These are phyloP conservation scores for Podaxis rugospora DNA, from an alignment of 768 basidiomycete species.

Conservation along the genomic window DNA sequence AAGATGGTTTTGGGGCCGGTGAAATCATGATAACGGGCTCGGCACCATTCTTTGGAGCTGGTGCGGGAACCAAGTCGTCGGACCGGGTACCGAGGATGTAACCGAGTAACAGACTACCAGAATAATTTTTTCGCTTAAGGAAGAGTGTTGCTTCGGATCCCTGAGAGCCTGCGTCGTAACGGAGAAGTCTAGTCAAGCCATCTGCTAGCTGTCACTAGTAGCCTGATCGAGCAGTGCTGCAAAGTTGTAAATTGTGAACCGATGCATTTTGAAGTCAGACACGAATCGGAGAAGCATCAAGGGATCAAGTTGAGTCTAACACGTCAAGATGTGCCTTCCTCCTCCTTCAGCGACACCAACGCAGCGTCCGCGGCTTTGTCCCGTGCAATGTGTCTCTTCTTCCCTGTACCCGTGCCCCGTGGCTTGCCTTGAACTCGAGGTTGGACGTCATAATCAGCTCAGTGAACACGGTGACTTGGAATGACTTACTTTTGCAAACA, in stretches of 20 bases:
- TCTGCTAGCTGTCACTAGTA: not conserved
- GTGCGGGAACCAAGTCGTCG: slow-evolving; percentile 1
- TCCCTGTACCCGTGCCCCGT: slow-evolving; percentile 44
- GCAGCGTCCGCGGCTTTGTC: slow-evolving; percentile 44
- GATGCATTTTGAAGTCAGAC: not conserved
- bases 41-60: not conserved
- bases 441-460: slow-evolving; percentile 10
- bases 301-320: not conserved
- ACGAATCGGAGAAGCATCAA: not conserved
- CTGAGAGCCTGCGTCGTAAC: not conserved
- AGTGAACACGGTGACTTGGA: slow-evolving; percentile 6
- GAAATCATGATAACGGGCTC: not conserved
- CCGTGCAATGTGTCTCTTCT: slow-evolving; percentile 47
- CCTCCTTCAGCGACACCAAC: slow-evolving; percentile 29
- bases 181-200: not conserved
- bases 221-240: not conserved
- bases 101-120: slow-evolving; percentile 1
- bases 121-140: not conserved
- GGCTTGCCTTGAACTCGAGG: slow-evolving; percentile 45
- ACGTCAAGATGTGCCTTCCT: not conserved
- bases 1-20: not conserved
- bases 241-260: not conserved
- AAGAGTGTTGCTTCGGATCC: not conserved
- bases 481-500: slow-evolving; percentile 50
- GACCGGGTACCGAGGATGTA: slow-evolving; percentile 2